Percentiles rank a stretch among this genome's conserved stretches.
phyloP scores from a whole-genome alignment of 169 alveolate species.

The Eimeria brunetti region DNA sequence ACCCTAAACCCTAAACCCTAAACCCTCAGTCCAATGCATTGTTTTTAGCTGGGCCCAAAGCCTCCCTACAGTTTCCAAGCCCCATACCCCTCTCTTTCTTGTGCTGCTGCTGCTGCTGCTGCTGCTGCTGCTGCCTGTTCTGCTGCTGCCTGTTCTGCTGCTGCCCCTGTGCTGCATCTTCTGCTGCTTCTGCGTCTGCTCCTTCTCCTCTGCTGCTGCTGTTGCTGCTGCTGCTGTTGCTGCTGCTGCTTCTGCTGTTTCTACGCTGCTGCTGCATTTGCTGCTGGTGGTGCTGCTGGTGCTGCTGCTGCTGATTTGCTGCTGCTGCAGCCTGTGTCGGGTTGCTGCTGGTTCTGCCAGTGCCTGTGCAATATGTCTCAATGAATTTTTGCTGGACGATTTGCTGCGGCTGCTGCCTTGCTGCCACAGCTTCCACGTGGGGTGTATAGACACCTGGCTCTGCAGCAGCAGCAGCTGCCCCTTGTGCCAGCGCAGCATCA shows the following conservation, averaged over 20 bases:
- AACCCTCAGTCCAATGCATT: not conserved
- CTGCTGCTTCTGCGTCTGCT: not conserved
- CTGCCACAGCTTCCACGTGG: conserved; percentile 84
- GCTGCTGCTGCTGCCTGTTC: no score
- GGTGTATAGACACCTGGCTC: conserved; percentile 87
- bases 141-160: no score
- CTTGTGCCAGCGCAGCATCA: conserved; percentile 74
- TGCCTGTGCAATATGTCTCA: conserved; percentile 58
- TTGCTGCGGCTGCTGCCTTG: conserved; percentile 85
- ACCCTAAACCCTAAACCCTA: not conserved
- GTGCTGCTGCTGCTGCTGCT: not conserved
- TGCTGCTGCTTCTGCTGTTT: not conserved
- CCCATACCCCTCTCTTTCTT: no score
- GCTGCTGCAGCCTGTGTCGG: not conserved
- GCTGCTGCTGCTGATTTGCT: not conserved
- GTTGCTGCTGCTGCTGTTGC: no score
- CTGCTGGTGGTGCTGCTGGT: no score
- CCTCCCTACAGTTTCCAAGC: no score
- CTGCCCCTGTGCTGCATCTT: not conserved
- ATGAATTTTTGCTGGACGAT: conserved; percentile 57
- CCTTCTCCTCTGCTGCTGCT: not conserved
- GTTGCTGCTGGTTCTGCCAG: not conserved
- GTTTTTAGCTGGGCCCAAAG: no score
- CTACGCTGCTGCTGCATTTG: not conserved
- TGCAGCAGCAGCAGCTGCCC: conserved; percentile 84